Evolutionary conservation across 2,329 filamentous ascomycete species (phyloP).

Genomic region (Colletotrichum endophyticum): DNA sequence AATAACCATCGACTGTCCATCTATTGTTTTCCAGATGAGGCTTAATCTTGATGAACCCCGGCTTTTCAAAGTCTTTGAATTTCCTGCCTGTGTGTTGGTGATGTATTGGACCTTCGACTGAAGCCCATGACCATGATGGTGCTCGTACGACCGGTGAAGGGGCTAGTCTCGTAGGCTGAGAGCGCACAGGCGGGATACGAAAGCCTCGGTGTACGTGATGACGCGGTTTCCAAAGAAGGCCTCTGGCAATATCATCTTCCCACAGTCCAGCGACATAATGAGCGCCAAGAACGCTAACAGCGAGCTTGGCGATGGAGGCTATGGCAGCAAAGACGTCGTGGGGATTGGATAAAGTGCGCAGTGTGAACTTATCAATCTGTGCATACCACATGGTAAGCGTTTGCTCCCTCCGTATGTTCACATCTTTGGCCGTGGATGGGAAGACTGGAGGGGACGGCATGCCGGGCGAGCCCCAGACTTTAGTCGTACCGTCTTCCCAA

Average conservation of each 20-base stretch:
- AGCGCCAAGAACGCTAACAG: background rate
- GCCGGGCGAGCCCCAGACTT: background rate
- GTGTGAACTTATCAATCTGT: background rate
- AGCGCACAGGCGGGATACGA: background rate
- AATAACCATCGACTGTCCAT: background rate
- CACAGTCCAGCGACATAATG: background rate
- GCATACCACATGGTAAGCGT: background rate
- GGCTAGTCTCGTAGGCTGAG: background rate
- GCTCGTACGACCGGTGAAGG: background rate
- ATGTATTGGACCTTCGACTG: background rate
- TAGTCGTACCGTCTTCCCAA: background rate
- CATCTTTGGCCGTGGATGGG: background rate
- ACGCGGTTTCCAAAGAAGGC: constrained; percentile 1
- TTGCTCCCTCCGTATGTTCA: background rate
- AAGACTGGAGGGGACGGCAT: background rate
- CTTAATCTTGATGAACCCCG: background rate
- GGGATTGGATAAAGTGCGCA: background rate
- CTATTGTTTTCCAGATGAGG: background rate
- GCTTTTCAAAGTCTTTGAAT: background rate
- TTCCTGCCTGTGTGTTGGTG: background rate
- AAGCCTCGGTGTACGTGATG: background rate
- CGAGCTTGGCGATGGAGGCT: constrained; percentile 3
- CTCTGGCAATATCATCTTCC: background rate
- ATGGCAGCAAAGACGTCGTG: constrained; percentile 7
- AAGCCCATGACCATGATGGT: constrained; percentile 9